Base-by-base conservation (phyloP, 2,329 filamentous ascomycete genomes). In the Juglanconis oblonga region DNA sequence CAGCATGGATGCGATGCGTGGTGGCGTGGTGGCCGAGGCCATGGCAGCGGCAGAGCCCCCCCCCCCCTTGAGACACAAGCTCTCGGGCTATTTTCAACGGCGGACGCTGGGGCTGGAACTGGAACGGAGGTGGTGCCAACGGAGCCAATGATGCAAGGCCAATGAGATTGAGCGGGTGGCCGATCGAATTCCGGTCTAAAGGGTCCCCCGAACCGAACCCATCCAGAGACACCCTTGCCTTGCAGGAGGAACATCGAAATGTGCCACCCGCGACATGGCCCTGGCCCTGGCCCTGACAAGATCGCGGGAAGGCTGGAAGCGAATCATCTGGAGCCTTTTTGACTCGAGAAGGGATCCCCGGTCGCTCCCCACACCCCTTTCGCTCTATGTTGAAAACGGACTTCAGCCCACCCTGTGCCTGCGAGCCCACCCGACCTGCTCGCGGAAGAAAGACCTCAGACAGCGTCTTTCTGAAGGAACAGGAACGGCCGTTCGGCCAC, bases 41-140 rank as follows among this genome's bases (percentile, higher is more conserved):
- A 24, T 24, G 17, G 17, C 17, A 24, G 17, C 17, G 17, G 17
- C 17, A n/a, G n/a, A 24, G 17, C 17, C 17, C 17, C 17, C 17
- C 17, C 17, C 60, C 59, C 63, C 64, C 66, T 67, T 70, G 67
- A 70, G 68, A 70, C 67, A 66, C 17, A 24, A 64, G 62, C 44
- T 59, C 48, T 62, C 65, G 64, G 67, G 60, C 66, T 62, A 61
- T 66, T 64, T 61, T 60, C 60, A 38, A 64, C 32, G n/a, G 49
- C 35, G 32, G 49, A 32, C 17, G 17, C 17, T 24, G 17, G 17
- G 2, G 17, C 17, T 24, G 17, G 17, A 24, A 24, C 17, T 58
- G 57, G 53, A 45, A 57, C 58, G 36, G 51, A 66, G 54, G 64
- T 66, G 65, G 61, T 24, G 17, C 17, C 17, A 24, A 24, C 17